Evolutionary conservation across 73 alveolate genomes (phyloP).

Genomic region (Loxodes magnus): DNA sequence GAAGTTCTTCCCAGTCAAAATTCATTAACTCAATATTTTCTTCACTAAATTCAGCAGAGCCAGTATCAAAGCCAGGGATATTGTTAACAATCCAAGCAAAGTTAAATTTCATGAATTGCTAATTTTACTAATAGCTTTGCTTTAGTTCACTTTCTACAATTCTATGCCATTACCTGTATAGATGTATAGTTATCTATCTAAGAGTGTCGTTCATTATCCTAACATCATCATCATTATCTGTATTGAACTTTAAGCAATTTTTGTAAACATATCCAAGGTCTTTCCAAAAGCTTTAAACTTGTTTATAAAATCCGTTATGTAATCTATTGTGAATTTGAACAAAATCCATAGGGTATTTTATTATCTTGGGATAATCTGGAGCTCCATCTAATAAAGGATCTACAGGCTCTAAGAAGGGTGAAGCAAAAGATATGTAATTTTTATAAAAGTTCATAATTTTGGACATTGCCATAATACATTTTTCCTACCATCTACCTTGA

Average conservation of each 20-base stretch:
- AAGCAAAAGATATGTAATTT: slow-evolving; percentile 45
- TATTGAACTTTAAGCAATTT: slow-evolving; percentile 50
- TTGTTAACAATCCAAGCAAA: slow-evolving; percentile 13
- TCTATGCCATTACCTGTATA: slow-evolving; percentile 42
- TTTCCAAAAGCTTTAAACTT: slow-evolving; percentile 53
- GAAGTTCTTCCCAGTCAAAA: slow-evolving; percentile 8
- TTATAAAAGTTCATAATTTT: slow-evolving; percentile 39
- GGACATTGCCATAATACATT: slow-evolving; percentile 14
- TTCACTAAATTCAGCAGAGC: not conserved
- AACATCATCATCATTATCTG: slow-evolving; percentile 27
- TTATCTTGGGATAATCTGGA: slow-evolving; percentile 35
- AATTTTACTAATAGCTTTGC: no score
- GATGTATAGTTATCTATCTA: slow-evolving; percentile 45
- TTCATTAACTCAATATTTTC: slow-evolving; percentile 1
- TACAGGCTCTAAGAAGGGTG: slow-evolving; percentile 50
- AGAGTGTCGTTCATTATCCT: slow-evolving; percentile 54
- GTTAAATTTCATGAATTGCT: no score
- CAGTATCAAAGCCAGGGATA: slow-evolving; percentile 17
- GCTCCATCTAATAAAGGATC: slow-evolving; percentile 52
- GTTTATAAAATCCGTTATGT: slow-evolving; percentile 38
- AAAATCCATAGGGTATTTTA: slow-evolving; percentile 61
- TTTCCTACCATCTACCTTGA: slow-evolving; percentile 54
- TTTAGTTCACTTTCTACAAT: not conserved
- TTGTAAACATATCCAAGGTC: slow-evolving; percentile 71
- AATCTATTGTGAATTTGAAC: slow-evolving; percentile 55